phyloP scores from a whole-genome alignment of 2,329 filamentous ascomycete species.

The Cladosporium sp. region DNA sequence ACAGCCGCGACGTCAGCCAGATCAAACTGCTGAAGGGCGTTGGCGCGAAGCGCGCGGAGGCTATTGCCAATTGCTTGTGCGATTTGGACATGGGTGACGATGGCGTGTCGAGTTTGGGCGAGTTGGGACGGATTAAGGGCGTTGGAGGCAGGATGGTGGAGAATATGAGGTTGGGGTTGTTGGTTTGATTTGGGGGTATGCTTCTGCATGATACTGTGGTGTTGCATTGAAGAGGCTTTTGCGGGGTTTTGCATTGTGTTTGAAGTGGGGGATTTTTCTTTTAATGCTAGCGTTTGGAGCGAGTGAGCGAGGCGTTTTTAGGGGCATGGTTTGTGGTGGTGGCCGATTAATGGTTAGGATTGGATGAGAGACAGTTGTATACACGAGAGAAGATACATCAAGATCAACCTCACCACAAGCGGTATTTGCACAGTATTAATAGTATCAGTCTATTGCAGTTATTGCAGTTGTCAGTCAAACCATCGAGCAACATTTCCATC shows the following conservation, averaged over 20 bases:
- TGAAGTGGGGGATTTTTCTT: background rate
- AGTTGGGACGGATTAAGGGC: conserved; percentile 49
- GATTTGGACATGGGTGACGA: conserved; percentile 45
- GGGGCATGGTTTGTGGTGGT: background rate
- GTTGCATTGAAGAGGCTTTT: background rate
- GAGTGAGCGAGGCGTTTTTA: conserved; percentile 14
- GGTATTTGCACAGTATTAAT: background rate
- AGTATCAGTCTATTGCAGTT: no score
- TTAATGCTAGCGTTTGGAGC: conserved; percentile 11
- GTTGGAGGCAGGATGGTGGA: conserved; percentile 53
- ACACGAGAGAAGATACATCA: background rate
- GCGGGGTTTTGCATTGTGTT: background rate
- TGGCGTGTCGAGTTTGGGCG: conserved; percentile 41
- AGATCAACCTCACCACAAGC: background rate
- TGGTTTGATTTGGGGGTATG: conserved; percentile 24
- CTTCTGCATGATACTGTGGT: background rate
- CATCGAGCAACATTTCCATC: no score
- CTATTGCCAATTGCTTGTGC: conserved; percentile 50
- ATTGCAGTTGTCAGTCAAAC: no score
- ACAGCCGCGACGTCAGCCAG: conserved; percentile 66
- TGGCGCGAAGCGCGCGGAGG: conserved; percentile 68
- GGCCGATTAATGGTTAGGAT: background rate
- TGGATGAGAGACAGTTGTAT: background rate
- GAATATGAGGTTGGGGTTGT: conserved; percentile 47
- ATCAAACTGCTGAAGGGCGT: conserved; percentile 70